Evolutionary conservation across 441 rosid genomes (phyloP).

Genomic region (Gossypium lobatum): DNA sequence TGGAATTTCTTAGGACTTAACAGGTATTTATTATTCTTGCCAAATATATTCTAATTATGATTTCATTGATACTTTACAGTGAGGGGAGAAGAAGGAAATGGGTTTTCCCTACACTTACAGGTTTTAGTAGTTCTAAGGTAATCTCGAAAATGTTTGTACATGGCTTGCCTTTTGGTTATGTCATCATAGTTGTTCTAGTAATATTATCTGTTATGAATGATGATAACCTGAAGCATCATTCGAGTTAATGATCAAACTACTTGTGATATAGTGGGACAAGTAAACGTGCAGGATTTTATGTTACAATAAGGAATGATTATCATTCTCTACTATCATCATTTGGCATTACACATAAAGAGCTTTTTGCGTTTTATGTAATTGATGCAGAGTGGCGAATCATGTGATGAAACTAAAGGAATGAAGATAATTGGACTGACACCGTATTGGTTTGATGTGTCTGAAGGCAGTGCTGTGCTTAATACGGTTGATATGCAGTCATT

Average conservation of each 20-base stretch:
- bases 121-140: slow-evolving; percentile 57
- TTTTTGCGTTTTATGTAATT: slow-evolving; percentile 6
- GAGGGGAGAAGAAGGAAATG: slow-evolving; percentile 95
- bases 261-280: background rate
- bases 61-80: slow-evolving; percentile 37
- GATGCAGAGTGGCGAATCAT: slow-evolving; percentile 37
- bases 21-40: background rate
- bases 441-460: slow-evolving; percentile 87
- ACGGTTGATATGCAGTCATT: slow-evolving; percentile 81
- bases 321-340: background rate
- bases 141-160: slow-evolving; percentile 17
- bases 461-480: slow-evolving; percentile 80
- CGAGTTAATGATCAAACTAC: background rate
- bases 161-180: background rate
- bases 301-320: background rate
- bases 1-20: background rate
- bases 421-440: slow-evolving; percentile 74
- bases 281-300: background rate
- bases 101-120: slow-evolving; percentile 74
- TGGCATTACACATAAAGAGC: background rate
- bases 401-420: slow-evolving; percentile 40
- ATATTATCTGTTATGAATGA: background rate
- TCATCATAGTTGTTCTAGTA: background rate
- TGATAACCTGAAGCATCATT: background rate
- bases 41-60: slow-evolving; percentile 15